A percentile compares a stretch with the other conserved stretches of the same genome.
Conservation (phyloP, 192 early-diverging fungal genomes). For the Endogone sp. region DNA sequence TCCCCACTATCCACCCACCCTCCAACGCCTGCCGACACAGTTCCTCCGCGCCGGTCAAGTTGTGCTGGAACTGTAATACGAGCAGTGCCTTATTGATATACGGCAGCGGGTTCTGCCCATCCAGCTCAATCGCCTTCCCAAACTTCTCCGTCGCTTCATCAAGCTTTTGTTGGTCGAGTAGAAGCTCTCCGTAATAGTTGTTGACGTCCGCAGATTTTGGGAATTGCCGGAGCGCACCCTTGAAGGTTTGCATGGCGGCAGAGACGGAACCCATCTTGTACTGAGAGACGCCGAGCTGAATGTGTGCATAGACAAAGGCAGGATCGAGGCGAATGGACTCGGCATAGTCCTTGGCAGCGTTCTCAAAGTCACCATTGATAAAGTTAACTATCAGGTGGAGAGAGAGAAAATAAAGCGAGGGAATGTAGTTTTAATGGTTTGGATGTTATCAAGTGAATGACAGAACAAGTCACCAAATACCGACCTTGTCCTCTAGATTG, state of each 20-base stretch:
- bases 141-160: constrained; percentile 82
- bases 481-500: not conserved
- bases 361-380: constrained; percentile 74
- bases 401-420: not conserved
- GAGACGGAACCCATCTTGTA: constrained; percentile 84
- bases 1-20: constrained; percentile 21
- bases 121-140: constrained; percentile 83
- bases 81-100: constrained; percentile 95
- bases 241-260: constrained; percentile 74
- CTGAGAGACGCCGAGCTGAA: constrained; percentile 91
- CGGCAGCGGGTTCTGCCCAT: constrained; percentile 83
- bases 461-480: not conserved
- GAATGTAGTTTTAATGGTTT: not conserved
- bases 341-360: constrained; percentile 82
- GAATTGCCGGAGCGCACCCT: constrained; percentile 76
- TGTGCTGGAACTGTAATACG: constrained; percentile 72
- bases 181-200: constrained; percentile 97
- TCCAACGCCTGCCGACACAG: constrained; percentile 78
- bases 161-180: constrained; percentile 80
- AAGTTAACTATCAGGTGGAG: constrained; percentile 54
- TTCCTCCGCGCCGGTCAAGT: constrained; percentile 69
- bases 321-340: constrained; percentile 75
- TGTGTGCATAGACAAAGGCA: constrained; percentile 84
- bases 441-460: not conserved
- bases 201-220: constrained; percentile 78